Evolutionary conservation across 2,329 filamentous ascomycete species (phyloP).

Genomic region (Diaporthe capsici): DNA sequence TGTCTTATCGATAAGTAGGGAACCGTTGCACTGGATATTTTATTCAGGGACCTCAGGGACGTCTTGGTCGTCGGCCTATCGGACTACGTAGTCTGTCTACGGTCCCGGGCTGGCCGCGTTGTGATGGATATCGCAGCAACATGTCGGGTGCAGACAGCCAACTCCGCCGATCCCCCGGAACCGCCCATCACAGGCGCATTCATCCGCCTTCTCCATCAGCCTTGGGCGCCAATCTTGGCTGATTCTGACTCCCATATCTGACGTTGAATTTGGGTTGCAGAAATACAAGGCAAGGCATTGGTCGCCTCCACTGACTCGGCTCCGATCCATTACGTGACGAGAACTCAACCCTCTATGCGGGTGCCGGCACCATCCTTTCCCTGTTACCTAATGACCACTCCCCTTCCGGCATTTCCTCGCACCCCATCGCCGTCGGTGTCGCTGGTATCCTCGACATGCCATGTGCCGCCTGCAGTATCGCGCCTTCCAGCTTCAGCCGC

Average conservation of each 20-base stretch:
- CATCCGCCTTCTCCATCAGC: slow-evolving; percentile 27
- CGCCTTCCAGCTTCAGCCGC: slow-evolving; percentile 36
- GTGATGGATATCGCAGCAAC: slow-evolving; percentile 1
- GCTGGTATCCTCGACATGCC: slow-evolving; percentile 40
- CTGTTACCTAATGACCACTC: slow-evolving; percentile 63
- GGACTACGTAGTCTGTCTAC: not conserved
- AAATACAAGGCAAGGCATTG: slow-evolving; percentile 41
- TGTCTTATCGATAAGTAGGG: slow-evolving; percentile 32
- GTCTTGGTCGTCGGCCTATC: not conserved
- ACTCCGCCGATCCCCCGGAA: not conserved
- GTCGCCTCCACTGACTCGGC: slow-evolving; percentile 49
- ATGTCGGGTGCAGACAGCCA: not conserved
- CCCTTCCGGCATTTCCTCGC: slow-evolving; percentile 42
- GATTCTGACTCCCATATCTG: slow-evolving; percentile 25
- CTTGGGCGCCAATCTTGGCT: slow-evolving; percentile 19
- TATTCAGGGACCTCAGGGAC: not conserved
- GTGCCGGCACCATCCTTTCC: slow-evolving; percentile 52
- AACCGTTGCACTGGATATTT: slow-evolving; percentile 20
- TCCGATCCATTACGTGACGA: slow-evolving; percentile 64
- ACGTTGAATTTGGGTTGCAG: slow-evolving; percentile 38
- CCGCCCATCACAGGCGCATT: slow-evolving; percentile 7
- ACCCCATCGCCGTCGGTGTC: slow-evolving; percentile 27
- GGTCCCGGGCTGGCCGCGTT: not conserved
- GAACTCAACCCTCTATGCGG: slow-evolving; percentile 54
- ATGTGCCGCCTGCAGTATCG: slow-evolving; percentile 40